phyloP scores from a whole-genome alignment of 164 flowering plant genomes.

The Nymphaea thermarum region DNA sequence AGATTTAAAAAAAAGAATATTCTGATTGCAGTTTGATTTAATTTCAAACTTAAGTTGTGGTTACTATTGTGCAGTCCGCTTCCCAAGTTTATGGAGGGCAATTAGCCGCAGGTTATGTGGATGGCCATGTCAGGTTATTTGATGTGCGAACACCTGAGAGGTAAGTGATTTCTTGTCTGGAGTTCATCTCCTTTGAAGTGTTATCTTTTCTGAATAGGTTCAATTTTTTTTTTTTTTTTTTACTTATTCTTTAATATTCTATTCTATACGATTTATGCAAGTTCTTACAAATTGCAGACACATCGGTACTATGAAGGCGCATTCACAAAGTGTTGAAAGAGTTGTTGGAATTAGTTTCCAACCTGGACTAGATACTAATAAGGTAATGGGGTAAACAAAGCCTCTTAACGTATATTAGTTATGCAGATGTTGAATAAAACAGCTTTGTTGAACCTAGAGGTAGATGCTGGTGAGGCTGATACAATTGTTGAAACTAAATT shows the following conservation, averaged over 20 bases:
- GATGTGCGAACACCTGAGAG: conserved; percentile 80
- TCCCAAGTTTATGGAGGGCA: conserved; percentile 95
- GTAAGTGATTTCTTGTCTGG: conserved; percentile 26
- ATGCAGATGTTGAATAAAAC: too few relatives aligned
- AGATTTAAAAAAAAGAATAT: too few relatives aligned
- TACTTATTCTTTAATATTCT: not conserved
- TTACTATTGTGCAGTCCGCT: conserved; percentile 51
- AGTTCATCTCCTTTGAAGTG: not conserved
- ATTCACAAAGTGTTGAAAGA: conserved; percentile 51
- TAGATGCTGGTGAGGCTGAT: too few relatives aligned
- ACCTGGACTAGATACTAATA: conserved; percentile 79
- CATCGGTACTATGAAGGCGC: conserved; percentile 58
- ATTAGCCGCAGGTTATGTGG: conserved; percentile 80
- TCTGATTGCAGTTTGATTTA: not conserved
- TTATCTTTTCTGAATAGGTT: not conserved
- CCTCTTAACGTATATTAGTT: too few relatives aligned
- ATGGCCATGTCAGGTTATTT: conserved; percentile 79
- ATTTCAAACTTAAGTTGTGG: not conserved
- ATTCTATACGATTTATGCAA: not conserved
- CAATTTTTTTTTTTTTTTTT: not conserved
- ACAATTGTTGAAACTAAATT: too few relatives aligned
- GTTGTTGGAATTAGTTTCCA: conserved; percentile 89
- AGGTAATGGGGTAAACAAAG: conserved; percentile 27
- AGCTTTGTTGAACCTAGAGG: too few relatives aligned
- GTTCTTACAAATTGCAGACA: conserved; percentile 29